Base-by-base conservation (phyloP, 2,329 filamentous ascomycete species). In the Penicillium sumatraense region DNA sequence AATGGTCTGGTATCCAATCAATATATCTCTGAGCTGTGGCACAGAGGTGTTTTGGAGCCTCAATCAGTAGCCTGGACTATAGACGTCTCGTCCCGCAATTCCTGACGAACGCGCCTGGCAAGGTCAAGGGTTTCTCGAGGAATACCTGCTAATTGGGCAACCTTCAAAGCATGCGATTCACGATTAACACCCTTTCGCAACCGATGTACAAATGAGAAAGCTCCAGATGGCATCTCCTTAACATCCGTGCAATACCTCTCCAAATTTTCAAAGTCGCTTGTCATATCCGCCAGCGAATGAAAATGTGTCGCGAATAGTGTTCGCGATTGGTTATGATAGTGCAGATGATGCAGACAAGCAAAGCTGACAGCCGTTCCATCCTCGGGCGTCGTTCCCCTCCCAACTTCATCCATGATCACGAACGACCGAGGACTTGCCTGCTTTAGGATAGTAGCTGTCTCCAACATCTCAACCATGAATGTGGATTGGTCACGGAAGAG, bases 391-490 rank as follows among this genome's bases (percentile, higher is more conserved):
- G 96, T 99, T 8, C 95, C 95, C 45, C 95, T 84, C 0, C 95
- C 95, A 33, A 99, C 90, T 78, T 99, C 95, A 72, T 99, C 95
- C 93, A 99, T 98, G 72, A 99, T 93, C 57, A 95, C 93, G 66
- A 99, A 96, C 0, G 89, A 95, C 21, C 88, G 83, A 1, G 86
- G 77, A 1, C 93, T 98, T 0, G 95, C 93, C 62, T 90, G 83
- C 57, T 89, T 90, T 49, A 99, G 82, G 50, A 99, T 99, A 23
- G 89, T 83, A 1, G 93, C 93, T 18, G 95, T 96, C 76, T 99
- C 95, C 2, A 97, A 83, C 95, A 99, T 99, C 77, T 99, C 95
- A 1, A 98, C 91, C 95, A 99, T 98, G 75, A 99, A 99, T 0
- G 96, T 99, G 50, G 91, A 96, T 74, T 98, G 93, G 77, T 96